Percentiles rank a stretch among this genome's conserved stretches.
phyloP scores from a whole-genome alignment of 306 rosid species.

The Arachis hypogaea region DNA sequence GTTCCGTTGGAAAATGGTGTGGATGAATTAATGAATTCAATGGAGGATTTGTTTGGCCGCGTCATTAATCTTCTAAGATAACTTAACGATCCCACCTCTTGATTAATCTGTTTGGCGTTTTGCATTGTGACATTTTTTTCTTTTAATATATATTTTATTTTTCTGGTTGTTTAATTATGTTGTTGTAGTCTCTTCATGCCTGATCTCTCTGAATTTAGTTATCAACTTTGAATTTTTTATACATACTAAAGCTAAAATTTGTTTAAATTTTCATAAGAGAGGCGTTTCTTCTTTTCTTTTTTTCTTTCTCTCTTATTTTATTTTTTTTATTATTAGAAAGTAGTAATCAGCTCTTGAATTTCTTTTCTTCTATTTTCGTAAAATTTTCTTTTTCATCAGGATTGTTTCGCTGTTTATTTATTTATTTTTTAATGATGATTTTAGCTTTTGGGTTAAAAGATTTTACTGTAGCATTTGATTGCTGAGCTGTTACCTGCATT shows the following conservation, averaged over 20 bases:
- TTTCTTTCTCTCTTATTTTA: too few species aligned
- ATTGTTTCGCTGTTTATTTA: too few species aligned
- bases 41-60: too few species aligned
- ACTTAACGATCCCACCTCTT: constrained; percentile 31
- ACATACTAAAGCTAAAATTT: neutral
- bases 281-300: neutral
- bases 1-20: too few species aligned
- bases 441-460: constrained; percentile 27
- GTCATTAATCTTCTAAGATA: neutral
- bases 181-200: constrained; percentile 26
- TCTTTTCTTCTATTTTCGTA: neutral
- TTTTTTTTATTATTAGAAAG: too few species aligned
- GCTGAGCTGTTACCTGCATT: constrained; percentile 37
- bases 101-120: constrained; percentile 45
- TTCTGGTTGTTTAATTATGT: constrained; percentile 13
- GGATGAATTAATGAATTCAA: too few species aligned
- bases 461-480: constrained; percentile 25
- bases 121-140: constrained; percentile 21
- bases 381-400: neutral
- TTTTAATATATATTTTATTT: neutral
- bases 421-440: constrained; percentile 6
- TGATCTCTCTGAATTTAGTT: constrained; percentile 18
- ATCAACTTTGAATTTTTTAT: constrained; percentile 10
- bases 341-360: neutral
- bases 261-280: neutral